Evolutionary conservation across 768 basidiomycete species (phyloP).

Genomic region (Leccinum sublutescens): DNA sequence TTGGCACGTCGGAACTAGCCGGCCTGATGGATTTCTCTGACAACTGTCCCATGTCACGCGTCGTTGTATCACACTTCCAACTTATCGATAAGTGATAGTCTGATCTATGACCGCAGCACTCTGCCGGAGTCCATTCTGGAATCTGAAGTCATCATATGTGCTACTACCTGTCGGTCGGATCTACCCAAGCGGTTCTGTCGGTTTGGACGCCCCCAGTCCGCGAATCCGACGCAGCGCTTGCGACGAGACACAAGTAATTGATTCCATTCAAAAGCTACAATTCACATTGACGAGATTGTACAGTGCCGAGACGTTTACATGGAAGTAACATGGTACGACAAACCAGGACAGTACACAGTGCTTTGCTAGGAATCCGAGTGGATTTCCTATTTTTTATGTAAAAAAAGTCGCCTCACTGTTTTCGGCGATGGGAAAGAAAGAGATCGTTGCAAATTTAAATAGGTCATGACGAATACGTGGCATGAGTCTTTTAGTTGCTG

Average conservation of each 20-base stretch:
- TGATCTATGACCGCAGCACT: neutral
- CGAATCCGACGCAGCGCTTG: neutral
- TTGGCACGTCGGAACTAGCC: no score
- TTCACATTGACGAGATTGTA: neutral
- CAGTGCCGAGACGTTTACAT: neutral
- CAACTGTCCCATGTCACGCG: no score
- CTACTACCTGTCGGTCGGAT: neutral
- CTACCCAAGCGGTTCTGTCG: neutral
- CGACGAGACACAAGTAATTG: neutral
- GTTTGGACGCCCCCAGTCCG: neutral
- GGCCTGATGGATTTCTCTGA: no score
- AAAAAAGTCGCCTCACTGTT: neutral
- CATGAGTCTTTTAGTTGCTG: neutral
- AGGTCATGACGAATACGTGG: neutral
- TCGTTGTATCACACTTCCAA: no score
- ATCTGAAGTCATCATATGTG: neutral
- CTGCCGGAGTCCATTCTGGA: neutral
- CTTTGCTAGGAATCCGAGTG: neutral
- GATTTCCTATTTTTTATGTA: neutral
- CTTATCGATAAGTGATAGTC: no score
- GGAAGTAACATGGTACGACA: neutral
- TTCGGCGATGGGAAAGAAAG: neutral
- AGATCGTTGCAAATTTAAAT: constrained; percentile 1
- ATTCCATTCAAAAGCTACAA: neutral
- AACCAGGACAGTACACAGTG: neutral